phyloP scores from a whole-genome alignment of 2,329 filamentous ascomycete species.

The Dothideomycetes sp. region DNA sequence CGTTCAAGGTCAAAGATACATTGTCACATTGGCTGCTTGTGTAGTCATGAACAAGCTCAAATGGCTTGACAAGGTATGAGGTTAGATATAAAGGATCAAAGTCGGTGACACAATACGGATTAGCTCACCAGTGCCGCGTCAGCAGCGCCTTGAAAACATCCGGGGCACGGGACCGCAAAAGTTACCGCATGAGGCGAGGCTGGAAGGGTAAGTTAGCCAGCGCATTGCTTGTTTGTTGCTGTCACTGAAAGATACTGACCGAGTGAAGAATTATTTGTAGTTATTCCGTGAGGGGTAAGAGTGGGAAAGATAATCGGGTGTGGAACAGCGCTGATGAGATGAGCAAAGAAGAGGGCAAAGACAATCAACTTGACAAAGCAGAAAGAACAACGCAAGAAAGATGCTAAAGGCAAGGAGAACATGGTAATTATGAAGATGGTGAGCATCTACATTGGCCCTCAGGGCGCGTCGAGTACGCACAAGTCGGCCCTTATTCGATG shows the following conservation, averaged over 20 bases:
- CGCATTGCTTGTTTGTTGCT: not conserved
- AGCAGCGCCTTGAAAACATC: constrained; percentile 9
- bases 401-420: not conserved
- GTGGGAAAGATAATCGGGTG: constrained; percentile 6
- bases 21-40: not conserved
- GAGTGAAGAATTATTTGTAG: not conserved
- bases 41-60: constrained; percentile 4
- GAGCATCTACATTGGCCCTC: not conserved
- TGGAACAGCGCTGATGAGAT: constrained; percentile 7
- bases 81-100: constrained; percentile 4
- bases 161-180: constrained; percentile 9
- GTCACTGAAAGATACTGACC: too few species aligned
- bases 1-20: constrained; percentile 7
- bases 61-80: constrained; percentile 4
- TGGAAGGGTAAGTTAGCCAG: constrained; percentile 1
- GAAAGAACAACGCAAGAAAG: constrained; percentile 5
- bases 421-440: not conserved
- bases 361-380: constrained; percentile 3
- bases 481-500: not conserved
- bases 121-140: constrained; percentile 12
- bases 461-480: not conserved
- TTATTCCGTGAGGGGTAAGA: constrained; percentile 1
- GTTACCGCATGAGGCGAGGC: constrained; percentile 6
- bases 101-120: constrained; percentile 6
- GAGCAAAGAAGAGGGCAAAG: constrained; percentile 4